Conservation (phyloP, 1,284 basidiomycete species). For the Malassezia sp. region DNA sequence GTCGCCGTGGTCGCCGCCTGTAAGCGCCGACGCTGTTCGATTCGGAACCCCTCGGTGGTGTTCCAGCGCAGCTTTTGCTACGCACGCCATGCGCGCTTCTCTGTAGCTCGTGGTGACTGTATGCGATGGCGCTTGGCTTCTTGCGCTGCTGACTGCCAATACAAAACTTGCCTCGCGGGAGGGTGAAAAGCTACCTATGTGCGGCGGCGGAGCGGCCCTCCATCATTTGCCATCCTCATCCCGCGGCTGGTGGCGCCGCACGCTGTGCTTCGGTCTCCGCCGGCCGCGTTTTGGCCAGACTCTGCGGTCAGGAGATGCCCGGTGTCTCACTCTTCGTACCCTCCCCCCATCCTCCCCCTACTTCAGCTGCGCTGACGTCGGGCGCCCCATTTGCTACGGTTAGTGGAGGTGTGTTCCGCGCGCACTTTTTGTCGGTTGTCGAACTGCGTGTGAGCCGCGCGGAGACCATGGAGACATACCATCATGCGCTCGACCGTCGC, state of each 20-base stretch:
- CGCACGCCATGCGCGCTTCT: background rate
- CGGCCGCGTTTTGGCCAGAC: too few species aligned
- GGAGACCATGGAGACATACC: conserved; percentile 54
- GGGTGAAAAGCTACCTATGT: conserved; percentile 5
- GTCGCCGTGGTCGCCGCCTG: conserved; percentile 98
- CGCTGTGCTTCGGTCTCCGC: too few species aligned
- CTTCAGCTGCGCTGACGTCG: background rate
- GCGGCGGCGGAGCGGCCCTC: too few species aligned
- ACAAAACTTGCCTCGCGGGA: conserved; percentile 14
- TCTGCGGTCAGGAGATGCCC: too few species aligned
- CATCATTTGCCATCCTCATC: conserved; percentile 33
- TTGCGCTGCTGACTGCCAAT: conserved; percentile 8
- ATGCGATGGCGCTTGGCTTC: conserved; percentile 7
- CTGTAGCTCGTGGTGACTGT: conserved; percentile 6
- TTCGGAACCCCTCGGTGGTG: too few species aligned
- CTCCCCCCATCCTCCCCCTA: too few species aligned
- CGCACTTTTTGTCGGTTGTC: conserved; percentile 95
- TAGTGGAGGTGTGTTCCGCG: conserved; percentile 58
- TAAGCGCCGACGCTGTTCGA: conserved; percentile 35
- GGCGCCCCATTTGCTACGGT: conserved; percentile 3
- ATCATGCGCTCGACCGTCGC: conserved; percentile 99
- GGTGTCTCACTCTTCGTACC: too few species aligned
- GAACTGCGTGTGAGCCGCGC: conserved; percentile 54
- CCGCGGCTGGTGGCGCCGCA: conserved; percentile 30
- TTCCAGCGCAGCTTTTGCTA: background rate